phyloP scores from a whole-genome alignment of 345 rosid species.

The Gossypium raimondii region DNA sequence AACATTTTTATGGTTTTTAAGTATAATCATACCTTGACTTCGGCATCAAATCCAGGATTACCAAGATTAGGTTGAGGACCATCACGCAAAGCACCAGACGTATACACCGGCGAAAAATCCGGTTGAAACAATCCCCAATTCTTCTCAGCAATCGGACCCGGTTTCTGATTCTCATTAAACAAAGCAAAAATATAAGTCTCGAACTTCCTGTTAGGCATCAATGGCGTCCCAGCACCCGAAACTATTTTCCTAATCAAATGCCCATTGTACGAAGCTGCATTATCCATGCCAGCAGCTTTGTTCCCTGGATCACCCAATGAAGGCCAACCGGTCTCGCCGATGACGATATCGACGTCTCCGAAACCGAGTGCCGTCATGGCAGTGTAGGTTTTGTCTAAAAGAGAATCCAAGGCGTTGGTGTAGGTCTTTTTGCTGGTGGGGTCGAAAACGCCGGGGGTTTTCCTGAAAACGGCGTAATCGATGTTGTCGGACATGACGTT shows the following conservation, averaged over 20 bases:
- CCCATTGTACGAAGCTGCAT: conserved; percentile 57
- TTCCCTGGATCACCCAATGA: conserved; percentile 41
- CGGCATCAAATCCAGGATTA: neutral
- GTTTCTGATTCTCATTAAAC: conserved; percentile 75
- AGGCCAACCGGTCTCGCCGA: conserved; percentile 83
- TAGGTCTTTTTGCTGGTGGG: conserved; percentile 43
- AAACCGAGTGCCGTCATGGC: conserved; percentile 73
- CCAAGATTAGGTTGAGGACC: neutral
- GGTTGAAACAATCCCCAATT: conserved; percentile 80
- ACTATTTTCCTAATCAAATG: conserved; percentile 33
- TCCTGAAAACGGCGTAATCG: conserved; percentile 53
- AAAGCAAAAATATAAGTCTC: conserved; percentile 68
- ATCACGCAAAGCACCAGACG: conserved; percentile 45
- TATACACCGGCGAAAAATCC: conserved; percentile 65
- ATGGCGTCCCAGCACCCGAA: conserved; percentile 68
- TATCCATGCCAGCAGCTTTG: conserved; percentile 29
- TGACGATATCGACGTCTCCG: conserved; percentile 54
- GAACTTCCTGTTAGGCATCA: conserved; percentile 64
- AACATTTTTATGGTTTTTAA: neutral
- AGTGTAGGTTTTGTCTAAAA: conserved; percentile 55
- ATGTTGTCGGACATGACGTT: conserved; percentile 20
- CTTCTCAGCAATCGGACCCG: conserved; percentile 59
- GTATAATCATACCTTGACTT: neutral
- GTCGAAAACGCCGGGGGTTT: conserved; percentile 50
- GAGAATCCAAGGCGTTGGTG: conserved; percentile 69